Evolutionary conservation across 768 basidiomycete genomes (phyloP), one percentile per base, ranked within the genome.

Genomic region (Mycena leptocephala): DNA sequence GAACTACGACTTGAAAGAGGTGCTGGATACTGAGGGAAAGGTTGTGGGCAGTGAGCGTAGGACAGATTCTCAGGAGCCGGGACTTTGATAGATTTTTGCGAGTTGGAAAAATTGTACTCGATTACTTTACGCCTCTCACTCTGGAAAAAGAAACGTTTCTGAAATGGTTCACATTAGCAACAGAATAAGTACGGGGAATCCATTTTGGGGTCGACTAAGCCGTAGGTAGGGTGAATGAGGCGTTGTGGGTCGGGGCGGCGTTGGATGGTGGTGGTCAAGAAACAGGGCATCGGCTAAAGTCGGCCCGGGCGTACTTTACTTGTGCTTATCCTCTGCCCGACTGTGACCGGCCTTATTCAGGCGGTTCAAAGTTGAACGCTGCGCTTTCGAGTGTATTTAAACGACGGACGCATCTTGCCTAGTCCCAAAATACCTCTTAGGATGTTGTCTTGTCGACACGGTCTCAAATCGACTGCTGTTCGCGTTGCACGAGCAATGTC

Each of bases 401-500:
- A 61, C 6, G 30, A 2, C 2, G 24, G 48, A 39, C 5, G 10
- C 59, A 24, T 62, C 35, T 39, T 39, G 48, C 37, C 22, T 46
- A 6, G 43, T 3, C 13, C 7, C 39, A 41, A 46, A 18, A 46
- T n/a, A 11, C n/a, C 16, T 32, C 53, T 5, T 30, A 39, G 5
- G 24, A 62, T 62, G 59, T 14, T 86, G 58, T 78, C 82, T 76
- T 65, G 84, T 78, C 81, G 83, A 48, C 72, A 55, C 65, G 53
- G 75, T 80, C 63, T 80, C 76, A 76, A 74, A 58, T 74, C 79
- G 65, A 67, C 83, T 65, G 53, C 76, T 51, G 51, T 70, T 81
- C 79, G 82, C 76, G 33, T 76, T 82, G 76, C 81, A 14, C 83
- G 87, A 59, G 77, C 85, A 51, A 87, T 91, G 84, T 90, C 90